A percentile compares a stretch with the other conserved stretches of the same genome.
phyloP scores from a whole-genome alignment of 2,329 filamentous ascomycete species.

The Blastomyces parvus region DNA sequence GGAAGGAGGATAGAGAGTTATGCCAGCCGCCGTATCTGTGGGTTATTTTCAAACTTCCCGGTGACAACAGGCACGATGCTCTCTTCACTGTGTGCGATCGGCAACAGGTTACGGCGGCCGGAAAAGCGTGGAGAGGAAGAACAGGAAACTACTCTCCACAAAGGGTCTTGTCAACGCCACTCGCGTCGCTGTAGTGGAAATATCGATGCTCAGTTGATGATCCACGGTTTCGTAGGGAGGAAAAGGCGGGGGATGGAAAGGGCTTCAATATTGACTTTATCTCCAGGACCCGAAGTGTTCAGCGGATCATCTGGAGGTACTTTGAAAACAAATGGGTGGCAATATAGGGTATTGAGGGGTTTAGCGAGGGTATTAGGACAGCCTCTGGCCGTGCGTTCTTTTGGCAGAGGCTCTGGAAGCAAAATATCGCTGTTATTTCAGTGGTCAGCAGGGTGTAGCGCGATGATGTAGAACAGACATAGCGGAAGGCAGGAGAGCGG shows the following conservation, averaged over 20 bases:
- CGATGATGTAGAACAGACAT: neutral
- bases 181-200: constrained; percentile 12
- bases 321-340: neutral
- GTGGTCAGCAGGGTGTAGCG: neutral
- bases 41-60: neutral
- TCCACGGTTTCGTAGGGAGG: constrained; percentile 14
- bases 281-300: constrained; percentile 16
- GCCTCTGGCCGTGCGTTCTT: neutral
- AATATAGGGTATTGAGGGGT: neutral
- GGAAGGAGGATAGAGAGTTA: constrained; percentile 1
- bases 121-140: constrained; percentile 18
- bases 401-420: neutral
- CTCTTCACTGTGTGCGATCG: neutral
- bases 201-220: constrained; percentile 11
- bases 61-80: constrained; percentile 1
- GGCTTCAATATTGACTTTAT: constrained; percentile 9
- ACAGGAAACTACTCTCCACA: constrained; percentile 17
- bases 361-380: neutral
- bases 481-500: neutral
- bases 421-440: neutral
- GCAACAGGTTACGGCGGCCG: constrained; percentile 15
- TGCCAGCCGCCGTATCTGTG: constrained; percentile 2
- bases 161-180: constrained; percentile 14
- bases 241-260: constrained; percentile 9
- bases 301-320: neutral